Evolutionary conservation across 2,329 filamentous ascomycete species (phyloP).

Genomic region (Penicillium sumatraense): DNA sequence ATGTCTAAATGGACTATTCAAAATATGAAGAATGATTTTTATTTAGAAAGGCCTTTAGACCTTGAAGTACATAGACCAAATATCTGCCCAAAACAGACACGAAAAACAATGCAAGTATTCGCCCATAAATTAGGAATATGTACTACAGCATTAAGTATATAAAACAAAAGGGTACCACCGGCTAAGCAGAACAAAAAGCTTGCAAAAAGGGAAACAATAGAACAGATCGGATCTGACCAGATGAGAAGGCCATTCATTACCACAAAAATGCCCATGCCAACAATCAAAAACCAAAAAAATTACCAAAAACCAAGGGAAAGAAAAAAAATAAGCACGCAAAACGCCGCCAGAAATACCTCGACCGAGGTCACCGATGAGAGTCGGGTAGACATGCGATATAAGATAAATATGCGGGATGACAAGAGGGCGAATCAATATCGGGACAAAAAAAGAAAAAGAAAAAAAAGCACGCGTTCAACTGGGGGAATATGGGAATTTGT

Average conservation of each 20-base stretch:
- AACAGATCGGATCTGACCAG: not conserved
- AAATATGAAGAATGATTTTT: no score
- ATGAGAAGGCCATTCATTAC: no score
- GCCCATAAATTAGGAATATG: slow-evolving; percentile 20
- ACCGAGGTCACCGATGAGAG: not conserved
- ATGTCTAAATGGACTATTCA: no score
- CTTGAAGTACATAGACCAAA: no score
- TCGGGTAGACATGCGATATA: slow-evolving; percentile 3
- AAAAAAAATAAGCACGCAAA: not conserved
- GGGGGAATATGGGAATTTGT: not conserved
- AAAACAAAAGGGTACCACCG: slow-evolving; percentile 5
- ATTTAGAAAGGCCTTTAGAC: no score
- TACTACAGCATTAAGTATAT: slow-evolving; percentile 26
- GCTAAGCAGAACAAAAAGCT: slow-evolving; percentile 5
- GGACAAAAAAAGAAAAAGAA: not conserved
- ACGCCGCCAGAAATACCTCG: slow-evolving; percentile 6
- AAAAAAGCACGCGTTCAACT: slow-evolving; percentile 1
- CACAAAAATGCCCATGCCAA: not conserved
- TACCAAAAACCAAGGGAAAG: no score
- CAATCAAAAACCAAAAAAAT: not conserved
- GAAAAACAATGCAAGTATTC: not conserved
- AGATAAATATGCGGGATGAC: not conserved
- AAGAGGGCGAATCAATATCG: not conserved
- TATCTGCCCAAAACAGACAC: no score
- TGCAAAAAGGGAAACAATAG: not conserved